phyloP scores from a whole-genome alignment of 192 early-diverging fungal genomes.

The Blastocladiella britannica region DNA sequence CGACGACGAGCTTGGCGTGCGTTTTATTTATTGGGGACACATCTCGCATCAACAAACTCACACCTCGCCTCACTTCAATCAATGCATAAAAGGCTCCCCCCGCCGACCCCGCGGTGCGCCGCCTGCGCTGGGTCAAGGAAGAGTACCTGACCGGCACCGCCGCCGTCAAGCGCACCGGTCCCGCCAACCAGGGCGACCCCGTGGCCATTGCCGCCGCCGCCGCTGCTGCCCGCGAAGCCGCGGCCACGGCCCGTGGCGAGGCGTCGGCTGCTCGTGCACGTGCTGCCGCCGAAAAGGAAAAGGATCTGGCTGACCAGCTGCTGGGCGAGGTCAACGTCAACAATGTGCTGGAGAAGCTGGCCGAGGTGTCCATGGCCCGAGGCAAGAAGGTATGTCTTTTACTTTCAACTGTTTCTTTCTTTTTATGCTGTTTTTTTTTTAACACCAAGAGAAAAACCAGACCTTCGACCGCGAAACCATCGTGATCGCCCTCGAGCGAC shows the following conservation, averaged over 20 bases:
- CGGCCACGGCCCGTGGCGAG: conserved; percentile 19
- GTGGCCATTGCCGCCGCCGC: not conserved
- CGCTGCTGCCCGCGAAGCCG: not conserved
- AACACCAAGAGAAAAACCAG: conserved; percentile 31
- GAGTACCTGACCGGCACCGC: not conserved
- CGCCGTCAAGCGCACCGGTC: not conserved
- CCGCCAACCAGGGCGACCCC: not conserved
- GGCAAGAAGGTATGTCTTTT: conserved; percentile 72
- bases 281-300: conserved; percentile 10
- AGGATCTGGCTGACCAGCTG: not conserved
- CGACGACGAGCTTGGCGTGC: not conserved
- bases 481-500: conserved; percentile 2
- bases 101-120: not conserved
- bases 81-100: not conserved
- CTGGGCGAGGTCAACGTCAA: conserved; percentile 30
- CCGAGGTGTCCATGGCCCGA: conserved; percentile 54
- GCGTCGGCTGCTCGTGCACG: conserved; percentile 13
- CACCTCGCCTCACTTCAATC: not conserved
- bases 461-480: not conserved
- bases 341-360: conserved; percentile 65
- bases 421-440: conserved; percentile 1
- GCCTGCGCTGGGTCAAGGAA: not conserved
- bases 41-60: not conserved
- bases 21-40: not conserved
- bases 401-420: not conserved